Base-by-base conservation (phyloP, 2,329 filamentous ascomycete species). In the Talaromyces marneffei region DNA sequence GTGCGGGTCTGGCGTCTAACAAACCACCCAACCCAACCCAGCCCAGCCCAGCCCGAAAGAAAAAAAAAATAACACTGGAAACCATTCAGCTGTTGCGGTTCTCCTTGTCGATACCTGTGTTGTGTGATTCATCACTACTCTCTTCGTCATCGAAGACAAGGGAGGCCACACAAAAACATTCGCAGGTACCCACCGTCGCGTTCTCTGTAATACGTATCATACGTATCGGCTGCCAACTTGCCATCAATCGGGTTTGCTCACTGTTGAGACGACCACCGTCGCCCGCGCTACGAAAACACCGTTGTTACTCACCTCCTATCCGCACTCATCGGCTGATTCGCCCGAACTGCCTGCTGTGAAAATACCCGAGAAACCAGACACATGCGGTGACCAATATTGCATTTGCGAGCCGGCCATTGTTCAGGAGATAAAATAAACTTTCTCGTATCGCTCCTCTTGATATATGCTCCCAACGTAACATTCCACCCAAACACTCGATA, bases 1-100 rank as follows among this genome's bases (percentile, higher is more conserved):
- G 60, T 62, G 60, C 60, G 60, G 40, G 56, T 46, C 60, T 62
- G 39, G 50, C 27, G 48, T 62, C 60, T 59, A 52, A 59, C 60
- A 33, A 16, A 42, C 18, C 33, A 42, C 18, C 33, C 48, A 16
- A 33, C 48, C 29, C 48, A 35, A 33, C 56, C 14, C 44, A 50
- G 35, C 46, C 44, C 57, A 39, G 48, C 27, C 50, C n/a, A 40
- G 8, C 16, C n/a, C n/a, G n/a, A 35, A 52, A 20, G 31, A 4
- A 40, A 57, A 4, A 40, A 57, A 46, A 59, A 59, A 44, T 53
- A 52, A 39, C 46, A 33, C 55, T 58, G 35, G 31, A 61, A 50
- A 61, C 57, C 50, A 58, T 46, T 55, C 52, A 55, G 35, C 29
- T 44, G 42, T 56, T 14, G 8, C 31, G 33, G 25, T 40, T 50